Conservation (phyloP, 345 rosid genomes). For the Anastatica hierochuntica region DNA sequence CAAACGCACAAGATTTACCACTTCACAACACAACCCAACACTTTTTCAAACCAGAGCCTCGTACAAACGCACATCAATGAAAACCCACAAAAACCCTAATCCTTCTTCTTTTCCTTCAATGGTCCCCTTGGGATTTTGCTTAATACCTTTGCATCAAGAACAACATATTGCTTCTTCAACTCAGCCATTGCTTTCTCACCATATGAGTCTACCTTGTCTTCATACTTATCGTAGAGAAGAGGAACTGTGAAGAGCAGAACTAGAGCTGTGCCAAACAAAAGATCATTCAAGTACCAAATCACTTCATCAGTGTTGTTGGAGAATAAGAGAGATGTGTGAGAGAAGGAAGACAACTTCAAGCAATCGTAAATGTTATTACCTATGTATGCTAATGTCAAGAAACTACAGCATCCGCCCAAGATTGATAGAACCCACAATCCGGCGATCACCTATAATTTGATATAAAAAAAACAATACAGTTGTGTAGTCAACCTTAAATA, state of each 20-base stretch:
- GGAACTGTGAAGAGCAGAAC: constrained; percentile 58
- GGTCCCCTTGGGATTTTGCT: constrained; percentile 45
- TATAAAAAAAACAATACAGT: too few species aligned
- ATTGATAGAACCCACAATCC: constrained; percentile 63
- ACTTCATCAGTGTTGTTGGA: too few species aligned
- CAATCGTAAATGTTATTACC: too few species aligned
- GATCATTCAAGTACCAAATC: background rate
- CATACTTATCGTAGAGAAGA: constrained; percentile 64
- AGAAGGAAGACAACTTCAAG: constrained; percentile 21
- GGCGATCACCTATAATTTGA: constrained; percentile 40
- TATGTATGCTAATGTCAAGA: constrained; percentile 58
- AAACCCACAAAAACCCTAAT: constrained; percentile 19
- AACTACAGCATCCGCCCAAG: constrained; percentile 61
- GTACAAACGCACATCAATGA: too few species aligned
- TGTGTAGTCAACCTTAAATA: background rate
- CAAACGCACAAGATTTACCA: too few species aligned
- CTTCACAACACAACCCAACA: too few species aligned
- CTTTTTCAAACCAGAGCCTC: too few species aligned
- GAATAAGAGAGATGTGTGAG: background rate
- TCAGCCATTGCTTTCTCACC: constrained; percentile 59
- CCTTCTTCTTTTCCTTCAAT: constrained; percentile 56
- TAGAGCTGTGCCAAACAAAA: constrained; percentile 37
- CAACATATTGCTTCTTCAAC: constrained; percentile 69
- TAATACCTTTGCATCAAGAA: constrained; percentile 55
- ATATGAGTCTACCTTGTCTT: constrained; percentile 61